A percentile compares a stretch with the other conserved stretches of the same genome.
Conservation (phyloP, 2,329 filamentous ascomycete species). For the Purpureocillium lavendulum region DNA sequence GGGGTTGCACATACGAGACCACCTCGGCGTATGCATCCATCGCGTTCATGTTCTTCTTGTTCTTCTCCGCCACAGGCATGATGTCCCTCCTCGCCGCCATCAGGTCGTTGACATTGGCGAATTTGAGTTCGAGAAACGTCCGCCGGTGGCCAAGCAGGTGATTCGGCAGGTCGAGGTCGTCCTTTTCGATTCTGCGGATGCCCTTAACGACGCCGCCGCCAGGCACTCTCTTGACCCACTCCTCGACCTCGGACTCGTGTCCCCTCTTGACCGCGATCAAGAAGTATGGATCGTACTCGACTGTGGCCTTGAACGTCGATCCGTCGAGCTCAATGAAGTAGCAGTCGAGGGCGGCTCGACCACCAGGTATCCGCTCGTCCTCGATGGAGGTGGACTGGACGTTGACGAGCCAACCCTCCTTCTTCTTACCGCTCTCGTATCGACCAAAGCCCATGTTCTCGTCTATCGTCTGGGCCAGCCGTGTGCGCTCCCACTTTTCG, state of each 20-base stretch:
- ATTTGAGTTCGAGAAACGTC: constrained; percentile 79
- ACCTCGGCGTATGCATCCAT: constrained; percentile 99
- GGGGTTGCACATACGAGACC: constrained; percentile 56
- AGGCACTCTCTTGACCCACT: constrained; percentile 76
- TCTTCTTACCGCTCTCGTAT: constrained; percentile 77
- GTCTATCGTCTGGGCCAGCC: constrained; percentile 81
- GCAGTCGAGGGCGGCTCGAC: constrained; percentile 85
- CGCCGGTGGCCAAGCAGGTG: constrained; percentile 86
- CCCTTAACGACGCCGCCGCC: constrained; percentile 76
- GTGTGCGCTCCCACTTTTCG: constrained; percentile 82
- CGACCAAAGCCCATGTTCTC: constrained; percentile 90
- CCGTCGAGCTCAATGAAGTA: constrained; percentile 93
- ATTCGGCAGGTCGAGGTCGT: constrained; percentile 91
- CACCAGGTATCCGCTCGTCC: constrained; percentile 75
- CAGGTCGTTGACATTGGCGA: constrained; percentile 80
- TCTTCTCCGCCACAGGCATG: constrained; percentile 88
- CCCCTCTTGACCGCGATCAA: constrained; percentile 83
- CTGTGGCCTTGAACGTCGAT: constrained; percentile 86
- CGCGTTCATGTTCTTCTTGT: constrained; percentile 90
- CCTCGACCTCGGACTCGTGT: constrained; percentile 86
- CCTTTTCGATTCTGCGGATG: constrained; percentile 74
- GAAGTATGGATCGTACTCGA: constrained; percentile 97
- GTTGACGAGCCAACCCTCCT: constrained; percentile 89
- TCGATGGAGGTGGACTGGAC: constrained; percentile 85
- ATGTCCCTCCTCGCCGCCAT: constrained; percentile 77